These are phyloP conservation scores for Trametopsis cervina DNA, from an alignment of 768 basidiomycete species.

Conservation along the genomic window DNA sequence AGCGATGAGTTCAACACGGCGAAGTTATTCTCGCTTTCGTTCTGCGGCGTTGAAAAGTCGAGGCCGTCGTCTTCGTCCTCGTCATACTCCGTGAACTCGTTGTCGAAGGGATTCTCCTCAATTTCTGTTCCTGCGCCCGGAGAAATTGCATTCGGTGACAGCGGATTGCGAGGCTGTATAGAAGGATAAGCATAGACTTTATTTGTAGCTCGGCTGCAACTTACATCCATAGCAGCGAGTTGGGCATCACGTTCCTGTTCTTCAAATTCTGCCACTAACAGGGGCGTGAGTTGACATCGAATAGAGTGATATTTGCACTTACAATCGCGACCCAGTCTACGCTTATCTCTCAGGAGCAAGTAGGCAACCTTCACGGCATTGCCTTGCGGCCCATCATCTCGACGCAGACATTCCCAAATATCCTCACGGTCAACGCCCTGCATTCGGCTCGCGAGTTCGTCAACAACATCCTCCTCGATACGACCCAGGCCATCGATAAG, in stretches of 20 bases:
- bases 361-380: conserved; percentile 97
- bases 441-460: conserved; percentile 70
- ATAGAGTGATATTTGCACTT: conserved; percentile 30
- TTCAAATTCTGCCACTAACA: conserved; percentile 63
- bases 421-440: conserved; percentile 73
- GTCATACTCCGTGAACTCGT: conserved; percentile 53
- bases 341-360: conserved; percentile 85
- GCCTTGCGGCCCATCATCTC: conserved; percentile 79
- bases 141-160: conserved; percentile 63
- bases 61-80: conserved; percentile 51
- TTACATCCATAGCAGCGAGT: conserved; percentile 72
- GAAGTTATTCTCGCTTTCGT: conserved; percentile 52
- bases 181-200: conserved; percentile 5
- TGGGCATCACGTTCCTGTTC: conserved; percentile 84
- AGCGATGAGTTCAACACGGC: conserved; percentile 88
- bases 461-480: conserved; percentile 88
- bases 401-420: conserved; percentile 78
- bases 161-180: conserved; percentile 56
- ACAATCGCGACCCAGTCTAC: conserved; percentile 79
- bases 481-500: conserved; percentile 89
- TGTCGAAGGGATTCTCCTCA: conserved; percentile 77
- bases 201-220: conserved; percentile 23
- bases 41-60: conserved; percentile 40
- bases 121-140: conserved; percentile 46
- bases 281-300: conserved; percentile 13